Evolutionary conservation across 805 yeast species (phyloP), one percentile per base, ranked within the genome.

Genomic region (Teunomyces cretensis): DNA sequence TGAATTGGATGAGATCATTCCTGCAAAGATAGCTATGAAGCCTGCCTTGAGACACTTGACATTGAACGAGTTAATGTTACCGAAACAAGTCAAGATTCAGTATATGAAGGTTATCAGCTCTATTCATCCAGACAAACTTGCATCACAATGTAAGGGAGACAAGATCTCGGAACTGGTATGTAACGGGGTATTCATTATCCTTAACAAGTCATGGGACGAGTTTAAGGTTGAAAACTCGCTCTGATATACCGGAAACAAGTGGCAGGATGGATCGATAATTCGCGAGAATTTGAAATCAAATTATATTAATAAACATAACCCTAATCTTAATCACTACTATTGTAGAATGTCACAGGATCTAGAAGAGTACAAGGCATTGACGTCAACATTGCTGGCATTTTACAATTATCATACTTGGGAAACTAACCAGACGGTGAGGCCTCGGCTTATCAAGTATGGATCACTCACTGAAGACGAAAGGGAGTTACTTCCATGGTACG

Each of bases 61-160:
- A 1, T 64, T 85, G 58, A 75, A 84, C 3, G 97, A 92, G 45
- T 70, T 94, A 47, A 94, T 94, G 47, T 70, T 91, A 51, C 92
- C 96, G 14, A 91, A 90, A 55, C 90, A 87, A 61, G 97, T 90
- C 31, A 92, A 92, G 62, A 70, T 92, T 30, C 73, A 74, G 14
- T 94, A 94, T 63, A 80, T 86, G 88, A 85, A 83, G 56, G 92
- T 88, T 1, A 88, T 84, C 39, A 79, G 88, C 41, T 73, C 79
- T 45, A 84, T 88, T 5, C 94, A 86, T 57, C 94, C 94, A 0
- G 99, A 94, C 64, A 94, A 94, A 62, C 69, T 91, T 17, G 55
- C 52, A 12, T 44, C 49, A 16, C 55, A 51, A 39, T 49, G 53
- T 26, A 49, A 49, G 16, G 71, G 81, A 6, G 69, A 83, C 6